Base-by-base conservation (phyloP, 1,284 basidiomycete species). In the Marasmius sp. region DNA sequence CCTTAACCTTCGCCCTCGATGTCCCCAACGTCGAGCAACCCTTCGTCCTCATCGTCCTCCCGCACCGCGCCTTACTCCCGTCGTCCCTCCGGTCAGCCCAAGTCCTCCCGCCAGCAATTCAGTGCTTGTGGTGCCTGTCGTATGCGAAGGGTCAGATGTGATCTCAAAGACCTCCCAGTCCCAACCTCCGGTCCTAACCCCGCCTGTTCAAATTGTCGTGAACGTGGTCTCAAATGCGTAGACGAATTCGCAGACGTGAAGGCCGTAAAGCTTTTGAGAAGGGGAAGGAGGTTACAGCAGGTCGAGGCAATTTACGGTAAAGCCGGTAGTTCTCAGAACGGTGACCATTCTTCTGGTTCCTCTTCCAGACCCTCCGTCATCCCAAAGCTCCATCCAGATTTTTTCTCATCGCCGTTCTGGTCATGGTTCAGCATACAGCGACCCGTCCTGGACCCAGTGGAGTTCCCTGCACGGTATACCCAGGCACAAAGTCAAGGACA, bases 211-310 rank as follows among this genome's bases (percentile, higher is more conserved):
- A 95, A 95, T 73, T 96, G 94, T 53, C 64, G 36, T 60, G 34
- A 70, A 20, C 39, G 60, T 16, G 37, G 57, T 62, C 57, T 8
- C 73, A 95, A 93, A 39, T 58, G 57, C 47, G 59, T 59, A 34
- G 93, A 95, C 72, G 93, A 92, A 71, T 95, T 92, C 69, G 91
- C 92, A 14, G 90, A 93, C 66, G 85, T 94, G 57, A 95, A 94
- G 71, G 89, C 92, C 3, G 92, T 92, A 60, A 95, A 95, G 75
- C 78, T 93, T 41, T 83, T 95, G 16, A 80, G 93, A 58, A 86
- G 93, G 48, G 93, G 93, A 27, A 85, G 93, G 59, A 84, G 94
- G 36, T 82, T 95, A 14, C 92, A 94, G 66, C 91, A 94, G 77
- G 92, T 94, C 69, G 88, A 89, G 85, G 85, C 85, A 37, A 82